Evolutionary conservation across 768 basidiomycete species (phyloP).

Genomic region (Termitomyces eurrhizus): DNA sequence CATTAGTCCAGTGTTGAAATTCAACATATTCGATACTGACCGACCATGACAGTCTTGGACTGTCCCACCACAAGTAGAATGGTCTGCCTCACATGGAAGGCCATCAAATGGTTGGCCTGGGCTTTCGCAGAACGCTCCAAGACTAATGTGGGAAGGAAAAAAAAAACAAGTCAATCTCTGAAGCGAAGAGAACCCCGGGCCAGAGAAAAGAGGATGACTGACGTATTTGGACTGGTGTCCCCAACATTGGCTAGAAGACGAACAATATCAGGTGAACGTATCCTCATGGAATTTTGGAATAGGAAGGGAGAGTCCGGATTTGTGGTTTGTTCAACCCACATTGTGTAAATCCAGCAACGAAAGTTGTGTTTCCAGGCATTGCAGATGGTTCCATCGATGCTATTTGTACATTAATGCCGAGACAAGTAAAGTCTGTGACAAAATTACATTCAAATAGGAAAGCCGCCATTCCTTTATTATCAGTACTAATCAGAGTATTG

Average conservation of each 20-base stretch:
- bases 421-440: neutral
- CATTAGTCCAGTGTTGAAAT: neutral
- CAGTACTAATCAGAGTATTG: slow-evolving; percentile 75
- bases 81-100: slow-evolving; percentile 60
- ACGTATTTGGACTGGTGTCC: slow-evolving; percentile 80
- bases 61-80: slow-evolving; percentile 72
- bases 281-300: neutral
- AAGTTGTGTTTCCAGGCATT: slow-evolving; percentile 65
- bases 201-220: slow-evolving; percentile 23
- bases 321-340: slow-evolving; percentile 33
- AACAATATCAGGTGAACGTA: slow-evolving; percentile 6
- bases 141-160: slow-evolving; percentile 25
- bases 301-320: neutral
- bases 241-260: slow-evolving; percentile 67
- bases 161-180: slow-evolving; percentile 1
- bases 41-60: slow-evolving; percentile 69
- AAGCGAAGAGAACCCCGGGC: neutral
- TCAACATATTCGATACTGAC: slow-evolving; percentile 25
- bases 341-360: slow-evolving; percentile 75
- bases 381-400: slow-evolving; percentile 59
- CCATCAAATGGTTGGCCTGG: slow-evolving; percentile 69
- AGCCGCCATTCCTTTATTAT: slow-evolving; percentile 87
- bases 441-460: slow-evolving; percentile 65
- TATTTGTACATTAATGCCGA: slow-evolving; percentile 22
- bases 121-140: slow-evolving; percentile 75